Evolutionary conservation across 495 filamentous ascomycete genomes (phyloP).

Genomic region (Neurospora sp.): DNA sequence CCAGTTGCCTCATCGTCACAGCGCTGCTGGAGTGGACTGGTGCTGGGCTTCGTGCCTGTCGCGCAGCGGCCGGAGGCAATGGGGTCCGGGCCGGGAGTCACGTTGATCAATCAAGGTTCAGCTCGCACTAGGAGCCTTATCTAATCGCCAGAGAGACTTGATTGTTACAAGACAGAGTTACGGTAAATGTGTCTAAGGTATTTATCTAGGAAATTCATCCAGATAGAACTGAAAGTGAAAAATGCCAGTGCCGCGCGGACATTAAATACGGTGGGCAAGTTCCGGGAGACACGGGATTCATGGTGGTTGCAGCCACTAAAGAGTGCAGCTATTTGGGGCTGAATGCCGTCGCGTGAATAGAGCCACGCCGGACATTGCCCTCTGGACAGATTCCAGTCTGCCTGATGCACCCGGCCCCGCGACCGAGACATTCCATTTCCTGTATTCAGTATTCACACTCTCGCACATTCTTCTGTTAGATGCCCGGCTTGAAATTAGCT

Average conservation of each 20-base stretch:
- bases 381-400: neutral
- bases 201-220: no score
- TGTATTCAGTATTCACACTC: neutral
- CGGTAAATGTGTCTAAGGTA: no score
- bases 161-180: no score
- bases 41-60: neutral
- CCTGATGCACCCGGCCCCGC: neutral
- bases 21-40: neutral
- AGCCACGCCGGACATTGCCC: neutral
- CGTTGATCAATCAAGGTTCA: neutral
- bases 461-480: neutral
- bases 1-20: neutral
- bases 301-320: neutral
- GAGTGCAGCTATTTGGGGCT: neutral
- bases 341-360: neutral
- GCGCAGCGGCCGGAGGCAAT: neutral
- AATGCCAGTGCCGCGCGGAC: neutral
- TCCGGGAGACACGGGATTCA: neutral
- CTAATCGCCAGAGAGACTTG: neutral
- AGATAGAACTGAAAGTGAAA: no score
- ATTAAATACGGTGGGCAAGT: neutral
- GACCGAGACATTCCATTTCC: neutral
- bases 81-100: neutral
- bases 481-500: neutral
- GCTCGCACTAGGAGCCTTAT: neutral